Evolutionary conservation across 345 rosid species (phyloP).

Genomic region (Linum usitatissimum): DNA sequence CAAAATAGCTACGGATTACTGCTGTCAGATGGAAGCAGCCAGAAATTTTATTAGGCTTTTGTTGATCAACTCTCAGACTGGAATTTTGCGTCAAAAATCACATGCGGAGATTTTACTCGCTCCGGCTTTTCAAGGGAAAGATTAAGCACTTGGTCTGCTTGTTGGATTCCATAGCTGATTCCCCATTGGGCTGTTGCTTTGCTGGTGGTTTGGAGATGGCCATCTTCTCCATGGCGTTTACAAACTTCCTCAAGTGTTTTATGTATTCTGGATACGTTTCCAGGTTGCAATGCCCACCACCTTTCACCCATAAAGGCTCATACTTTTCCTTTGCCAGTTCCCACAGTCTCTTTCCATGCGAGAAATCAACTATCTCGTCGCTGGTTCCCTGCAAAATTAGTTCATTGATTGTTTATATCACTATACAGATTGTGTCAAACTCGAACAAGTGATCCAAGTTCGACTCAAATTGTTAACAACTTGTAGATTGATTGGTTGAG

Average conservation of each 20-base stretch:
- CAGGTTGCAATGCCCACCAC: slow-evolving; percentile 97
- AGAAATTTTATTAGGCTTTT: too few species aligned
- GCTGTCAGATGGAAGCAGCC: too few species aligned
- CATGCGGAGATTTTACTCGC: neutral
- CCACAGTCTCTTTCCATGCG: slow-evolving; percentile 90
- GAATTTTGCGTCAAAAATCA: too few species aligned
- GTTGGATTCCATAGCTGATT: neutral
- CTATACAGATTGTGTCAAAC: too few species aligned
- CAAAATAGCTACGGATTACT: too few species aligned
- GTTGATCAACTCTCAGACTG: too few species aligned
- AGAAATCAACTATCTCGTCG: slow-evolving; percentile 80
- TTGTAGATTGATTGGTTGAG: neutral
- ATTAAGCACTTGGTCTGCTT: neutral
- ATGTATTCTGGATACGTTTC: slow-evolving; percentile 93
- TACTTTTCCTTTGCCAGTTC: slow-evolving; percentile 83
- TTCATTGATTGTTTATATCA: too few species aligned
- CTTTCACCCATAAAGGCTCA: slow-evolving; percentile 91
- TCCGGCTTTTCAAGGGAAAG: neutral
- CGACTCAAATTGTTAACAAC: too few species aligned
- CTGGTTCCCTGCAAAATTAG: slow-evolving; percentile 55
- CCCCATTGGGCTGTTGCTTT: slow-evolving; percentile 25
- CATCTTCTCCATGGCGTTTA: slow-evolving; percentile 87
- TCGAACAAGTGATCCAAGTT: too few species aligned
- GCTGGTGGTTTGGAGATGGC: slow-evolving; percentile 45
- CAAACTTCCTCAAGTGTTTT: slow-evolving; percentile 65